Conservation (phyloP, 2,329 filamentous ascomycete genomes). For the Neurospora sp. region DNA sequence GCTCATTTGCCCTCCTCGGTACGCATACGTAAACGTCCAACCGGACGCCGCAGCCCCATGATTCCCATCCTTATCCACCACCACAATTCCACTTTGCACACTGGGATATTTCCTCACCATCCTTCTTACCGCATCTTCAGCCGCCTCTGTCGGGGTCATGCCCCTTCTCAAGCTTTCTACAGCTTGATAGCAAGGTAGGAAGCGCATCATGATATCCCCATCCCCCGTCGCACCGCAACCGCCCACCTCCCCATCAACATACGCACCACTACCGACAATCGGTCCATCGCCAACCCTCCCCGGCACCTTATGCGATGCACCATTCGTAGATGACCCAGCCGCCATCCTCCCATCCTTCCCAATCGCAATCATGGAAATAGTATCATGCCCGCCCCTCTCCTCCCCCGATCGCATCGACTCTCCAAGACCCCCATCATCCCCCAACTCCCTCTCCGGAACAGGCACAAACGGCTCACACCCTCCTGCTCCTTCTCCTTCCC, state of each 20-base stretch:
- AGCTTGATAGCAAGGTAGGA: constrained; percentile 48
- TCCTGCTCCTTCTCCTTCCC: background rate
- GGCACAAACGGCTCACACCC: constrained; percentile 40
- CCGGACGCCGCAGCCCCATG: constrained; percentile 43
- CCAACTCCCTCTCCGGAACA: constrained; percentile 12
- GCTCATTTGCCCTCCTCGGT: constrained; percentile 36
- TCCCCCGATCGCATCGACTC: background rate
- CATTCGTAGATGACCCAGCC: constrained; percentile 46
- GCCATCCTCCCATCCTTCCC: constrained; percentile 36
- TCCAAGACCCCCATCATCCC: background rate
- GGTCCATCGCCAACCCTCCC: constrained; percentile 47
- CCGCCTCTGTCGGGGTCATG: constrained; percentile 37
- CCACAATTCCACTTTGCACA: constrained; percentile 39
- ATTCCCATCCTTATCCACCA: constrained; percentile 37
- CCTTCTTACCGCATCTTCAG: constrained; percentile 38
- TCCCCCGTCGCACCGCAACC: constrained; percentile 48
- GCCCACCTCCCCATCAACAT: constrained; percentile 43
- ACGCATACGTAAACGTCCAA: constrained; percentile 46
- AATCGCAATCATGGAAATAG: constrained; percentile 43
- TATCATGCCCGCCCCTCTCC: constrained; percentile 32
- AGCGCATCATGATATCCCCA: constrained; percentile 48
- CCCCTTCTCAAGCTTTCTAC: constrained; percentile 42
- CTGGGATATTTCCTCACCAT: constrained; percentile 39
- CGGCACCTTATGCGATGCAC: constrained; percentile 43
- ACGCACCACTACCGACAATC: constrained; percentile 44